Evolutionary conservation across 371 early-diverging fungal species (phyloP).

Genomic region (Rhizopus microsporus): DNA sequence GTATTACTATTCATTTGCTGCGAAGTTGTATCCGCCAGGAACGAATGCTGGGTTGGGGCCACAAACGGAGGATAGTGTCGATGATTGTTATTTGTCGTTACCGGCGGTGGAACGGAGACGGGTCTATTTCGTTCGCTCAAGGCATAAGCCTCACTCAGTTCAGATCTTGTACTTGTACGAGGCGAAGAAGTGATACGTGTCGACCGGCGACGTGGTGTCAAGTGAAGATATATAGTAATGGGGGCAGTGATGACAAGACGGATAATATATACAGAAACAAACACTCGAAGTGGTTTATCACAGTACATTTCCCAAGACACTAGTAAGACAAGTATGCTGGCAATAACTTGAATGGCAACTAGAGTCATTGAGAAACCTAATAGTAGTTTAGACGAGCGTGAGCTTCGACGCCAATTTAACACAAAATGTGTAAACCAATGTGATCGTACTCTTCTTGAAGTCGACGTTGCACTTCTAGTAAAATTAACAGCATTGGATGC

Average conservation of each 20-base stretch:
- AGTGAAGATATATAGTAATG: slow-evolving; percentile 43
- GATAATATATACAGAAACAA: slow-evolving; percentile 45
- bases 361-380: slow-evolving; percentile 41
- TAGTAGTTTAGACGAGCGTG: slow-evolving; percentile 41
- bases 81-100: slow-evolving; percentile 20
- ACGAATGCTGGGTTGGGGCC: slow-evolving; percentile 13
- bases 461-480: slow-evolving; percentile 44
- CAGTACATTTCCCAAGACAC: slow-evolving; percentile 52
- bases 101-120: slow-evolving; percentile 28
- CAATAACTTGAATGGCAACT: slow-evolving; percentile 36
- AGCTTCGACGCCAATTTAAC: slow-evolving; percentile 49
- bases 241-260: slow-evolving; percentile 45
- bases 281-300: slow-evolving; percentile 48
- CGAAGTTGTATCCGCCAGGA: slow-evolving; percentile 8
- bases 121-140: slow-evolving; percentile 33
- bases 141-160: slow-evolving; percentile 38
- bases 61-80: slow-evolving; percentile 22
- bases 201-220: slow-evolving; percentile 40
- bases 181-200: slow-evolving; percentile 11
- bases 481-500: slow-evolving; percentile 50
- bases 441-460: slow-evolving; percentile 48
- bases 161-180: slow-evolving; percentile 24
- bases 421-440: slow-evolving; percentile 54
- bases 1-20: slow-evolving; percentile 13
- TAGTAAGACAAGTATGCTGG: slow-evolving; percentile 36